These are phyloP conservation scores for Actinomortierella ambigua DNA, from an alignment of 371 early-diverging fungal species.

Conservation along the genomic window DNA sequence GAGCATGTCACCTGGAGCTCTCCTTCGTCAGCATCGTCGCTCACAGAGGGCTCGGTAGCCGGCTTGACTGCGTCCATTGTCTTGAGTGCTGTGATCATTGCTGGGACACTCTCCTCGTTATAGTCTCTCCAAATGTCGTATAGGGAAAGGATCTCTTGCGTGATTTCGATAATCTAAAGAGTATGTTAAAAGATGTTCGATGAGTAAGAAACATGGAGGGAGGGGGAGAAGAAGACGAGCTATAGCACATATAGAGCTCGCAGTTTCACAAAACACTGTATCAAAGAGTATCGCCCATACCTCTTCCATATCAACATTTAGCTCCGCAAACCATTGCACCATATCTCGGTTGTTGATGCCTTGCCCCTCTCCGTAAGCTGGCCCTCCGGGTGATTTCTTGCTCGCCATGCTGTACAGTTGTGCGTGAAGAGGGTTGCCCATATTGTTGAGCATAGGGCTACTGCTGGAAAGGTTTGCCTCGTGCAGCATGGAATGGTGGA, in stretches of 20 bases:
- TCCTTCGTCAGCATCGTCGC: no score
- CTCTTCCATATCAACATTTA: conserved; percentile 75
- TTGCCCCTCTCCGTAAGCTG: conserved; percentile 19
- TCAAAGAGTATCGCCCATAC: conserved; percentile 16
- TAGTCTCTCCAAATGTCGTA: conserved; percentile 72
- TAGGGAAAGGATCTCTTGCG: conserved; percentile 67
- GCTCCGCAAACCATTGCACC: conserved; percentile 76
- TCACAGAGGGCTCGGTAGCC: not conserved
- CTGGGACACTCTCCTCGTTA: conserved; percentile 62
- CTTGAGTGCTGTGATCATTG: conserved; percentile 38
- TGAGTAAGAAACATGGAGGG: not conserved
- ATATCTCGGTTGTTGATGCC: conserved; percentile 58
- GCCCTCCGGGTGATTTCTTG: conserved; percentile 10
- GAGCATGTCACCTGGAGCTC: no score
- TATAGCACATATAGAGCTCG: no score
- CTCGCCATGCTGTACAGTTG: conserved; percentile 29
- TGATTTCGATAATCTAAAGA: conserved; percentile 60
- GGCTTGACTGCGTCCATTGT: conserved; percentile 7
- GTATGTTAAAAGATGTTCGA: not conserved
- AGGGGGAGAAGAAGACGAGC: no score
- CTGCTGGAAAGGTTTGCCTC: conserved; percentile 17
- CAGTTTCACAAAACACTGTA: no score
- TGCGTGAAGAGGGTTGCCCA: conserved; percentile 10
- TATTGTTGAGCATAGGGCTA: no score
- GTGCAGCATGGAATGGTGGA: conserved; percentile 47